These are phyloP conservation scores for Cryphonectria parasitica DNA, from an alignment of 2,329 filamentous ascomycete species.

Conservation along the genomic window DNA sequence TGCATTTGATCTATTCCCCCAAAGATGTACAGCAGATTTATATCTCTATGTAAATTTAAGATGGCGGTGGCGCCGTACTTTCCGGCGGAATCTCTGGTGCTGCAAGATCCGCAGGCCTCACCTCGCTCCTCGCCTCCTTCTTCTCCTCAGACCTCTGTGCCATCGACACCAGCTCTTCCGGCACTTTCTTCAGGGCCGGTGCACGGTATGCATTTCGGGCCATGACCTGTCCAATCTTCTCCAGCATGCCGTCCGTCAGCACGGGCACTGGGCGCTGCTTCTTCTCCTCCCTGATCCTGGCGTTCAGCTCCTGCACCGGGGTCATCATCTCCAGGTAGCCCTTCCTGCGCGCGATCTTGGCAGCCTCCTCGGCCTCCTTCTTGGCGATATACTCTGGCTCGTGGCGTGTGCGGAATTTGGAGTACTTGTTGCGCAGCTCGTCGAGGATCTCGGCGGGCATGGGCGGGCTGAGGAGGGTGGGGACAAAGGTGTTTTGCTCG, in stretches of 20 bases:
- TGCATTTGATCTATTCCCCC: not conserved
- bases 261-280: constrained; percentile 58
- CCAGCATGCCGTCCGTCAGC: constrained; percentile 62
- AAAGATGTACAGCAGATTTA: constrained; percentile 16
- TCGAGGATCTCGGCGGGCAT: constrained; percentile 80
- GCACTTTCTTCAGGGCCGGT: constrained; percentile 41
- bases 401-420: constrained; percentile 79
- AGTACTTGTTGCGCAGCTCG: constrained; percentile 84
- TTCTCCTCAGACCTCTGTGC: not conserved
- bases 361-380: constrained; percentile 45
- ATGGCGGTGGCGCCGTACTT: constrained; percentile 12
- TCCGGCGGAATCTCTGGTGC: not conserved
- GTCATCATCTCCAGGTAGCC: constrained; percentile 50
- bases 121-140: constrained; percentile 5
- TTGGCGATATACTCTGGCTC: constrained; percentile 70
- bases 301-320: constrained; percentile 63
- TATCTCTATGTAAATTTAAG: constrained; percentile 12
- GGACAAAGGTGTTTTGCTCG: constrained; percentile 75
- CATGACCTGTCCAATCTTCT: constrained; percentile 65
- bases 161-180: constrained; percentile 3
- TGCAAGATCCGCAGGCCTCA: not conserved
- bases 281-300: constrained; percentile 55
- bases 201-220: constrained; percentile 54
- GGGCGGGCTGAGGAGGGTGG: constrained; percentile 75
- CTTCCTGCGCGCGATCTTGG: constrained; percentile 44